Conservation (phyloP, 2,329 filamentous ascomycete genomes). For the Aspergillus quadrilineatus region DNA sequence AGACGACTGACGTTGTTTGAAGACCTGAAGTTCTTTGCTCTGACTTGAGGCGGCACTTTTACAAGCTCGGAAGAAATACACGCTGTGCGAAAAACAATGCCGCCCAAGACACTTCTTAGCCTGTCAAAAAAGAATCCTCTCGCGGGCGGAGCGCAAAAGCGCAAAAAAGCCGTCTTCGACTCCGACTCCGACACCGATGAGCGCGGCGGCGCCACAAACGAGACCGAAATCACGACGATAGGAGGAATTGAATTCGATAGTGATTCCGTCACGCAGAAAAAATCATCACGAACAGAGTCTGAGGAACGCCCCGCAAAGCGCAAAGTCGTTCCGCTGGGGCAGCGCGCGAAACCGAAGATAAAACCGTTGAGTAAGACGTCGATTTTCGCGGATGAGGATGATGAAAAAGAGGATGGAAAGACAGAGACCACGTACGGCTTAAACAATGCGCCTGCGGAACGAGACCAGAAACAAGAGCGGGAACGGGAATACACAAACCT, state of each 20-base stretch:
- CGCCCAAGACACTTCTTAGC: background rate
- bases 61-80: background rate
- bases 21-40: too few relatives aligned
- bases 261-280: conserved; percentile 15
- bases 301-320: conserved; percentile 32
- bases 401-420: conserved; percentile 26
- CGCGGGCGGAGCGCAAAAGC: conserved; percentile 42
- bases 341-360: conserved; percentile 23
- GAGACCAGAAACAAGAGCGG: background rate
- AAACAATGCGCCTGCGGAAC: conserved; percentile 24
- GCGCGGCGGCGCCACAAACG: conserved; percentile 15
- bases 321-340: conserved; percentile 34
- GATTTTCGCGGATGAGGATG: conserved; percentile 39
- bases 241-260: conserved; percentile 34
- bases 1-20: background rate
- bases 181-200: conserved; percentile 41
- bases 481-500: conserved; percentile 43
- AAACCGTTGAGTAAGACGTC: conserved; percentile 38
- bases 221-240: conserved; percentile 39
- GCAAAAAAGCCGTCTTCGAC: conserved; percentile 50
- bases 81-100: background rate
- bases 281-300: background rate
- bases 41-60: background rate
- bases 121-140: conserved; percentile 22
- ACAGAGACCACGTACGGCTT: conserved; percentile 20